A percentile compares a stretch with the other conserved stretches of the same genome.
These are phyloP conservation scores for Trichophyton equinum DNA, from an alignment of 2,329 filamentous ascomycete species.

Conservation along the genomic window DNA sequence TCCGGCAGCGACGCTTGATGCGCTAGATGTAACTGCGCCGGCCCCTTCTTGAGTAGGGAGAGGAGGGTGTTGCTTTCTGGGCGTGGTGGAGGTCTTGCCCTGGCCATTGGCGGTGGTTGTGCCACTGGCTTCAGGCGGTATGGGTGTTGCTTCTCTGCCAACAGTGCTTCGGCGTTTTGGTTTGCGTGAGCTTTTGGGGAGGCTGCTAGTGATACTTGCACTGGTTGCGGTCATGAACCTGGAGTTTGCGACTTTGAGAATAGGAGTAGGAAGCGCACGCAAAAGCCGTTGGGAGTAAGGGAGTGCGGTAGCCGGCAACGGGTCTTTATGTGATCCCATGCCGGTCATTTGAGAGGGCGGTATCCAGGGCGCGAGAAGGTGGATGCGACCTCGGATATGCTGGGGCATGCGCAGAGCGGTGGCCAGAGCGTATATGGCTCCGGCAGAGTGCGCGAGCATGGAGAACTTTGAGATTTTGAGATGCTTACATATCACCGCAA, in stretches of 20 bases:
- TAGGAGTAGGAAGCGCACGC: slow-evolving; percentile 73
- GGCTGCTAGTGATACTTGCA: slow-evolving; percentile 65
- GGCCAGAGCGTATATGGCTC: slow-evolving; percentile 93
- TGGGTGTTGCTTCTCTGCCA: slow-evolving; percentile 20
- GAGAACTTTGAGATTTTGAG: slow-evolving; percentile 94
- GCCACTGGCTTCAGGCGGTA: slow-evolving; percentile 11
- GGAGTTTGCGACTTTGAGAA: slow-evolving; percentile 88
- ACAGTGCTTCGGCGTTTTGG: slow-evolving; percentile 18
- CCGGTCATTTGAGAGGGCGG: slow-evolving; percentile 85
- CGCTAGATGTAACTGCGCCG: neutral
- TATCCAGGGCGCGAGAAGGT: slow-evolving; percentile 92
- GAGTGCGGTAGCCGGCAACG: slow-evolving; percentile 66
- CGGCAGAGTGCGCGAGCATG: slow-evolving; percentile 87
- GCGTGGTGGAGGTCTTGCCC: slow-evolving; percentile 13
- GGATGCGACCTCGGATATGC: slow-evolving; percentile 85
- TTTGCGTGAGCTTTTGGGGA: slow-evolving; percentile 54
- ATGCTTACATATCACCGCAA: slow-evolving; percentile 83
- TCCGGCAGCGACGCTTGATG: slow-evolving; percentile 9
- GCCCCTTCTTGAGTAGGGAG: slow-evolving; percentile 9
- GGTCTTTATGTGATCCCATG: slow-evolving; percentile 58
- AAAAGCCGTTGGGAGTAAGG: slow-evolving; percentile 87
- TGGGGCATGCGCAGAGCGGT: slow-evolving; percentile 93
- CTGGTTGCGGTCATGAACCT: slow-evolving; percentile 90
- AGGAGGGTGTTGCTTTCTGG: slow-evolving; percentile 16
- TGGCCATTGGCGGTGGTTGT: slow-evolving; percentile 14